A percentile compares a stretch with the other conserved stretches of the same genome.
These are phyloP conservation scores for Trichoderma reesei DNA, from an alignment of 495 filamentous ascomycete species.

Conservation along the genomic window DNA sequence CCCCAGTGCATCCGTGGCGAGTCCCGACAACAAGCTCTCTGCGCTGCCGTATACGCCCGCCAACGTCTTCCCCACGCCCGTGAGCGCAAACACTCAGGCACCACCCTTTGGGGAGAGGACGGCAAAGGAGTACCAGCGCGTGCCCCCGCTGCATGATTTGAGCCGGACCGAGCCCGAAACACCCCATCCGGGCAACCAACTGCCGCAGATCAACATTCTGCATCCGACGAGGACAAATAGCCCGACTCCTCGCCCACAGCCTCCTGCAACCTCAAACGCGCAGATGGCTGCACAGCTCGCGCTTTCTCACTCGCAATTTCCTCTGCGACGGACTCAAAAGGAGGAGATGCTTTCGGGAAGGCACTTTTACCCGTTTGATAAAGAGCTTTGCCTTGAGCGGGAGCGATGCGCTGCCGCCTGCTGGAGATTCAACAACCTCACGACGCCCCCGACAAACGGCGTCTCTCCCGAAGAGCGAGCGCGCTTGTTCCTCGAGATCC, in stretches of 20 bases:
- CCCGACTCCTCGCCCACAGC: constrained; percentile 21
- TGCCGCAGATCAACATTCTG: constrained; percentile 35
- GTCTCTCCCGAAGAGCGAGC: constrained; percentile 71
- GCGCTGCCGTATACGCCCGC: constrained; percentile 35
- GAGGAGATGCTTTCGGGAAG: constrained; percentile 90
- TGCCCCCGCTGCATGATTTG: constrained; percentile 45
- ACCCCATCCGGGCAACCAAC: constrained; percentile 20
- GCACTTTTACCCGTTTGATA: constrained; percentile 66
- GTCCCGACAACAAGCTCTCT: constrained; percentile 46
- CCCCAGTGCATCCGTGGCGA: constrained; percentile 39
- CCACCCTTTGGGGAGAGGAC: constrained; percentile 38
- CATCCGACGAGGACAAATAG: constrained; percentile 39
- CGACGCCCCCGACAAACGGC: constrained; percentile 66
- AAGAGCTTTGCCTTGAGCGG: constrained; percentile 73
- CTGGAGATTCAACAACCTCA: constrained; percentile 75
- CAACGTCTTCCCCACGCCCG: constrained; percentile 43
- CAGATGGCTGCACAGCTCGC: constrained; percentile 54
- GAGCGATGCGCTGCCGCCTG: constrained; percentile 77
- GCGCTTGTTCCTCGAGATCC: constrained; percentile 67
- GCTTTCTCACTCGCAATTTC: constrained; percentile 40
- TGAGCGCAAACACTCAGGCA: constrained; percentile 35
- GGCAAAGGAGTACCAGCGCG: constrained; percentile 42
- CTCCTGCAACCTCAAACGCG: constrained; percentile 28
- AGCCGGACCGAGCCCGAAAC: constrained; percentile 38
- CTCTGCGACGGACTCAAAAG: constrained; percentile 58